Percentiles rank a stretch among this genome's conserved stretches.
Evolutionary conservation across 306 rosid genomes (phyloP).

Genomic region (Lathyrus tuberosus): DNA sequence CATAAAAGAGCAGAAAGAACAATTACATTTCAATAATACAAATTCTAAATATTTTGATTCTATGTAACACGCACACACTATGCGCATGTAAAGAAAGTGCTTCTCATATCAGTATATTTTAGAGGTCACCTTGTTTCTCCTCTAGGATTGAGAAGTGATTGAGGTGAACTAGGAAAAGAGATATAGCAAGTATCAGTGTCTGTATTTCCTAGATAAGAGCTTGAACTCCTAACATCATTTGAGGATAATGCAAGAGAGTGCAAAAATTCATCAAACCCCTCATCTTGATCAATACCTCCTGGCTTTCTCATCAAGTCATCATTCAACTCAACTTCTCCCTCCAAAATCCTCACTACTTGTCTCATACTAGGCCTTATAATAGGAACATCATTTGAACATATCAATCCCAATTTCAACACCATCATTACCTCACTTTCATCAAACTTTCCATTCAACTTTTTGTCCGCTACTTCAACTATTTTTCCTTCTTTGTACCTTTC

Average conservation of each 20-base stretch:
- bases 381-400: conserved; percentile 60
- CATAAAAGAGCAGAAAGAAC: no score
- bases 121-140: conserved; percentile 45
- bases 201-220: conserved; percentile 43
- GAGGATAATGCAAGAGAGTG: conserved; percentile 63
- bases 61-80: no score
- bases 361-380: conserved; percentile 50
- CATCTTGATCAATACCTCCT: conserved; percentile 21
- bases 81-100: no score
- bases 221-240: conserved; percentile 48
- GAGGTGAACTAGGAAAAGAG: conserved; percentile 50
- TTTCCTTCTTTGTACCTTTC: background rate
- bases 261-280: conserved; percentile 42
- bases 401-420: conserved; percentile 68
- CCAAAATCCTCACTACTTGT: conserved; percentile 48
- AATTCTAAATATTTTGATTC: no score
- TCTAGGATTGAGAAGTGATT: conserved; percentile 48
- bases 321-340: conserved; percentile 58
- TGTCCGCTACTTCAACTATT: conserved; percentile 23
- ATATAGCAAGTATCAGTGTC: conserved; percentile 39
- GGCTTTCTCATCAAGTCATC: conserved; percentile 45
- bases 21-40: no score
- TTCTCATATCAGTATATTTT: background rate
- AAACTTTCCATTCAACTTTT: conserved; percentile 48
- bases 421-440: conserved; percentile 47